Percentiles rank a stretch among this genome's conserved stretches.
Evolutionary conservation across 371 early-diverging fungal species (phyloP).

Genomic region (Coemansia sp.): DNA sequence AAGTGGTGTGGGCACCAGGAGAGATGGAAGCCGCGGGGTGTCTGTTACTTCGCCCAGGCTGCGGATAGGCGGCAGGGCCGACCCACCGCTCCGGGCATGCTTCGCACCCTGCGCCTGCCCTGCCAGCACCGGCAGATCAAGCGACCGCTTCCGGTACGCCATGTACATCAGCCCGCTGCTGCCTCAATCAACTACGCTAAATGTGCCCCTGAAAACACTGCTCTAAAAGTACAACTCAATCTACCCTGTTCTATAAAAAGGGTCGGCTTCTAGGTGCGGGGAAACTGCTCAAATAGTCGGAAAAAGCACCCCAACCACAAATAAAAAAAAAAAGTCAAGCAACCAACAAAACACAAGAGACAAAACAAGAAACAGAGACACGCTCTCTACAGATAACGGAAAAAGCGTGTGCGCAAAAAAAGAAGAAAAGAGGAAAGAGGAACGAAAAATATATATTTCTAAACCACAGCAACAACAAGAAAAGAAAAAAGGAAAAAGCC

Average conservation of each 20-base stretch:
- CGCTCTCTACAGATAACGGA: too few relatives aligned
- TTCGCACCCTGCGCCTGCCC: conserved; percentile 16
- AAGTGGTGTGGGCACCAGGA: background rate
- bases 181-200: too few relatives aligned
- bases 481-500: conserved; percentile 2
- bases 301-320: too few relatives aligned
- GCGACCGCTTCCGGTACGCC: conserved; percentile 47
- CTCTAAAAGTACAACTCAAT: too few relatives aligned
- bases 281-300: too few relatives aligned
- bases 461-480: background rate
- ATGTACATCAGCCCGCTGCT: conserved; percentile 29
- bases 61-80: conserved; percentile 37
- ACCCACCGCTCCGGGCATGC: conserved; percentile 32
- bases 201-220: too few relatives aligned
- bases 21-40: conserved; percentile 15
- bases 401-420: background rate
- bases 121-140: conserved; percentile 39
- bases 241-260: too few relatives aligned
- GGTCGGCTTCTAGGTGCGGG: too few relatives aligned
- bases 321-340: too few relatives aligned
- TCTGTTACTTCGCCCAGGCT: conserved; percentile 17
- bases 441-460: background rate
- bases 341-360: too few relatives aligned
- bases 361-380: too few relatives aligned
- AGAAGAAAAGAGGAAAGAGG: too few relatives aligned